These are phyloP conservation scores for Pseudocercospora crystallina DNA, from an alignment of 2,329 filamentous ascomycete species.

Conservation along the genomic window DNA sequence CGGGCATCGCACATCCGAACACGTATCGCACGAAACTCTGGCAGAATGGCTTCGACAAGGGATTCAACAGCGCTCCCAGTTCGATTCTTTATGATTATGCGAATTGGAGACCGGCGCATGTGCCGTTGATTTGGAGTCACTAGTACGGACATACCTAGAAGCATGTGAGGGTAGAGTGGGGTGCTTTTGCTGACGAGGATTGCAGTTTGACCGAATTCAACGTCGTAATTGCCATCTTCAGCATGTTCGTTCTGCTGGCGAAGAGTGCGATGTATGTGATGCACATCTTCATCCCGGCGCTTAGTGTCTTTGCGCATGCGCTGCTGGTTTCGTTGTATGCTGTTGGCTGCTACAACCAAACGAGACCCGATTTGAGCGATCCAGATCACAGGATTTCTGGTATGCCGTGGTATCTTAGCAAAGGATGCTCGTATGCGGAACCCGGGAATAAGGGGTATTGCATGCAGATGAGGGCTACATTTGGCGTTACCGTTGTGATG, in stretches of 20 bases:
- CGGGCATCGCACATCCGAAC: conserved; percentile 71
- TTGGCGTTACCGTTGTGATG: conserved; percentile 65
- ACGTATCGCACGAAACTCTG: conserved; percentile 71
- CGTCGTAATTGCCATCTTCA: conserved; percentile 72
- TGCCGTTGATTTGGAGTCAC: conserved; percentile 71
- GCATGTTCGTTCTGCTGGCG: conserved; percentile 71
- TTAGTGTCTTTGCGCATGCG: conserved; percentile 60
- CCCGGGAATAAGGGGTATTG: conserved; percentile 60
- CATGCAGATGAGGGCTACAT: conserved; percentile 65
- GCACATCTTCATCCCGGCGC: conserved; percentile 67
- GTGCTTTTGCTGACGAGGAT: conserved; percentile 7
- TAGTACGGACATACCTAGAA: conserved; percentile 58
- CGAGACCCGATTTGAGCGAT: conserved; percentile 71
- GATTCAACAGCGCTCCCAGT: conserved; percentile 72
- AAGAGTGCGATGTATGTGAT: conserved; percentile 71
- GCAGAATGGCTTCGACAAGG: conserved; percentile 67
- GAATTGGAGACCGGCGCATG: conserved; percentile 62
- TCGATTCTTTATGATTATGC: conserved; percentile 71
- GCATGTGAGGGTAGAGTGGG: background rate
- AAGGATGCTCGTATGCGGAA: conserved; percentile 57
- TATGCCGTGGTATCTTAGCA: conserved; percentile 72
- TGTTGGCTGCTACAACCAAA: conserved; percentile 68
- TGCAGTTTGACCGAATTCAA: conserved; percentile 71
- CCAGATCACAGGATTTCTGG: conserved; percentile 59
- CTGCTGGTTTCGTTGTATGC: conserved; percentile 62